Base-by-base conservation (phyloP, 352 stramenopile species). In the Phytophthora niederhauseri region DNA sequence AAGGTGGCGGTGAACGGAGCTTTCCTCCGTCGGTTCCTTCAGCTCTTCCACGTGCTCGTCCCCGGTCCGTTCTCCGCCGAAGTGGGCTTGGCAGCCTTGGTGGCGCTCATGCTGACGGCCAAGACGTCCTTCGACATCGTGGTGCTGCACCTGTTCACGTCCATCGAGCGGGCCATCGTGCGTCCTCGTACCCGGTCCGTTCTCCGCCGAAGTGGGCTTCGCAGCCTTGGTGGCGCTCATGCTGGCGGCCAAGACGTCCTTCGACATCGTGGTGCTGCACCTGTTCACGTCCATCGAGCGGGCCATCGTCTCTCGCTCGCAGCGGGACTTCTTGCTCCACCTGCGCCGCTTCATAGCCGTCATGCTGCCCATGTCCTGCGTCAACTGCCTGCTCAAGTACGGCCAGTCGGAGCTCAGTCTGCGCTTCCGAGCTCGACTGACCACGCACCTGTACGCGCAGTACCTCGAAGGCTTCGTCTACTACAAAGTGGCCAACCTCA, bases 401-500 rank as follows among this genome's bases (percentile, higher is more conserved):
- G 45, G 45, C 3, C 45, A 51, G 45, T 51, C 45, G 45, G 45
- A 51, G 19, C 45, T 51, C 3, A 51, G 45, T 51, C 45, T 51
- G 19, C 45, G 45, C 45, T 51, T 51, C 19, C 45, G 45, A 15
- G 19, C 45, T 19, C 45, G 45, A 51, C 45, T 51, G 45, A 51
- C 45, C n/a, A 15, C 5, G 45, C 19, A 51, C 45, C 19, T 51
- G 45, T 51, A 51, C 45, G 45, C 14, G 12, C 45, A 51, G 19
- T 51, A 51, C 45, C 80, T 96, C 59, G 78, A 87, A 63, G 82
- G 84, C 20, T 94, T 94, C 62, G 87, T 87, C 61, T 97, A 93
- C 75, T 97, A 97, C 81, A 91, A 93, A 55, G 87, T 96, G 36
- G 88, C 85, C 15, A 97, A 96, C 70, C 67, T 96, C 58, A 89